These are phyloP conservation scores for Verticillium isaacii DNA, from an alignment of 2,329 filamentous ascomycete genomes.

Conservation along the genomic window DNA sequence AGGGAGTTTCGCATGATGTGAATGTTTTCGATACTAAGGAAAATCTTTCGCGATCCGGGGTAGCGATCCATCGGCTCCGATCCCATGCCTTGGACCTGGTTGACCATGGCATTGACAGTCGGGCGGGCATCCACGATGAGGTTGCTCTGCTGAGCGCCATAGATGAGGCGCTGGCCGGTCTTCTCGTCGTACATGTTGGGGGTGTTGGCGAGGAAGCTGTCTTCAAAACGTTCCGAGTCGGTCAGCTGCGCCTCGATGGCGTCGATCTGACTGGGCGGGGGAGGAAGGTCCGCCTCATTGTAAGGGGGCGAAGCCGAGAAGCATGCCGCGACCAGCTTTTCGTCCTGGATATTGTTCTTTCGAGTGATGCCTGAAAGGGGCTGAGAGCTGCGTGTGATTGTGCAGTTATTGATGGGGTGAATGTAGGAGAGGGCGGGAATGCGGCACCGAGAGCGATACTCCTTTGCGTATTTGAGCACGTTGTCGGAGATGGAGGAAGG, in stretches of 20 bases:
- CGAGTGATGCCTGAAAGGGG: slow-evolving; percentile 80
- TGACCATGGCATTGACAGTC: slow-evolving; percentile 88
- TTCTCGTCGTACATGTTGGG: slow-evolving; percentile 51
- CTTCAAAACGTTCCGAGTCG: slow-evolving; percentile 63
- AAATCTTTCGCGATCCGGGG: slow-evolving; percentile 83
- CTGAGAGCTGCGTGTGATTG: slow-evolving; percentile 91
- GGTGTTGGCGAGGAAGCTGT: slow-evolving; percentile 56
- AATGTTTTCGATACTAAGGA: slow-evolving; percentile 95
- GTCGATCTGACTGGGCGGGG: slow-evolving; percentile 47
- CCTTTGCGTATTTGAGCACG: slow-evolving; percentile 85
- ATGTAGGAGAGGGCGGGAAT: slow-evolving; percentile 90
- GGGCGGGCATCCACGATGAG: slow-evolving; percentile 94
- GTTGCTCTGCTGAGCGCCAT: slow-evolving; percentile 89
- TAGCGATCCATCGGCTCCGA: slow-evolving; percentile 99
- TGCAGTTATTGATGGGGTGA: slow-evolving; percentile 95
- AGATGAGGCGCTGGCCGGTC: slow-evolving; percentile 62
- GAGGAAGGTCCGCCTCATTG: slow-evolving; percentile 26
- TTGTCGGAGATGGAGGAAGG: slow-evolving; percentile 93
- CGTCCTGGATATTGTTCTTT: slow-evolving; percentile 91
- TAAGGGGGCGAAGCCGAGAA: slow-evolving; percentile 63
- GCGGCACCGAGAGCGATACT: slow-evolving; percentile 81
- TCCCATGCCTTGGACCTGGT: slow-evolving; percentile 87
- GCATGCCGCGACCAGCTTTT: slow-evolving; percentile 87
- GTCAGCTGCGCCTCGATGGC: slow-evolving; percentile 44
- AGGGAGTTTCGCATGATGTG: slow-evolving; percentile 95